phyloP scores from a whole-genome alignment of 345 rosid species.

The Jatropha curcas region DNA sequence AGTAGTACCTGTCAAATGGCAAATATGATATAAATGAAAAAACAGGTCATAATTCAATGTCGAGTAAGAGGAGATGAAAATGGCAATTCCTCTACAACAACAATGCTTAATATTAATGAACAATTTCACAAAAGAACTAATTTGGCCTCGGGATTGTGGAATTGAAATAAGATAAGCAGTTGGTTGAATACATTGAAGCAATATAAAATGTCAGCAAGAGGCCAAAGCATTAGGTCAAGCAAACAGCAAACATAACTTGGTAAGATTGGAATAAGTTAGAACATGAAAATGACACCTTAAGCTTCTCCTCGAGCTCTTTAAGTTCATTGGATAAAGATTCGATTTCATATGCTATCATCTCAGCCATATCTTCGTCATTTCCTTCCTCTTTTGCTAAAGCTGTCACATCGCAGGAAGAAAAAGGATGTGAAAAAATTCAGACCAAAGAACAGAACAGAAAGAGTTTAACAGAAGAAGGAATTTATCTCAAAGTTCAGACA shows the following conservation, averaged over 20 bases:
- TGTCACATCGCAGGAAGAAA: slow-evolving; percentile 23
- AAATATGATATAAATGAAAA: slow-evolving; percentile 3
- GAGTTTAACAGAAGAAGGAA: neutral
- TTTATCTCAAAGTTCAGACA: too few relatives aligned
- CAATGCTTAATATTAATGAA: neutral
- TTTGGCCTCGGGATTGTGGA: neutral
- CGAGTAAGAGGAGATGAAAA: neutral
- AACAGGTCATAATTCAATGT: neutral
- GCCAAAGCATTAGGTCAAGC: neutral
- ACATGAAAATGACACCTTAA: slow-evolving; percentile 57
- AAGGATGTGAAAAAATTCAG: slow-evolving; percentile 3
- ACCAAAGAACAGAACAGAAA: neutral
- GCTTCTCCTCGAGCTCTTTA: slow-evolving; percentile 73
- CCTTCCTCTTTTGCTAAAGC: slow-evolving; percentile 75
- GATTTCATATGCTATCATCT: slow-evolving; percentile 86
- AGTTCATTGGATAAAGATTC: slow-evolving; percentile 60
- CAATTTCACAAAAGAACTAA: neutral
- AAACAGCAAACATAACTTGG: neutral
- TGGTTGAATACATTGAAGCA: neutral
- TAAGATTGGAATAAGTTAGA: neutral
- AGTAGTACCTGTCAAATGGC: slow-evolving; percentile 53
- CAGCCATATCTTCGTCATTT: slow-evolving; percentile 87
- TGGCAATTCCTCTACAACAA: neutral
- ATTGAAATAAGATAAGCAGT: neutral
- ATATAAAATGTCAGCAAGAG: neutral